Conservation (phyloP, 2,329 filamentous ascomycete species). For the Calonectria honghensis region DNA sequence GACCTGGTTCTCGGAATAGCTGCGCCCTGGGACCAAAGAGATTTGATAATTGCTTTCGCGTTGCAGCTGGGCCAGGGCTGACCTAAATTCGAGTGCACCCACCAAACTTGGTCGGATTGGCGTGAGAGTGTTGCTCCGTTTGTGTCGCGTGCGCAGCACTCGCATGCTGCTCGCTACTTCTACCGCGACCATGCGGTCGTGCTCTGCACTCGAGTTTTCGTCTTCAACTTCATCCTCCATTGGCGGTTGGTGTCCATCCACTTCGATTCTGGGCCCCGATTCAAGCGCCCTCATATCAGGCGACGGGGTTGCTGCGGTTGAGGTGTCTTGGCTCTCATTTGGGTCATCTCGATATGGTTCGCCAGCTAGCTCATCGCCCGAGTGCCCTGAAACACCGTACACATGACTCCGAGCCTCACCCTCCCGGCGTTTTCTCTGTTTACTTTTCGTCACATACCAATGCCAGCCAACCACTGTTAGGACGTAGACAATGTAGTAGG, state of each 20-base stretch:
- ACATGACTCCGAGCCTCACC: constrained; percentile 85
- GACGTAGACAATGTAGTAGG: constrained; percentile 93
- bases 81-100: constrained; percentile 94
- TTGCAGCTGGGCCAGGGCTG: constrained; percentile 90
- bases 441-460: constrained; percentile 83
- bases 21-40: constrained; percentile 80
- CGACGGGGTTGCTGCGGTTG: constrained; percentile 43
- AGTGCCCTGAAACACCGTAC: constrained; percentile 71
- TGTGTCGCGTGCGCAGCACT: constrained; percentile 80
- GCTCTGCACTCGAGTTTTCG: constrained; percentile 71
- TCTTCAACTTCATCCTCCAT: constrained; percentile 61
- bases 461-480: constrained; percentile 92
- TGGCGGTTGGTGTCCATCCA: constrained; percentile 61
- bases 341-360: constrained; percentile 80
- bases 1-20: constrained; percentile 64
- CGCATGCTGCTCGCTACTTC: constrained; percentile 97
- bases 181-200: constrained; percentile 81
- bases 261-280: constrained; percentile 68
- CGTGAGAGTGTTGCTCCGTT: constrained; percentile 83
- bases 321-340: constrained; percentile 54
- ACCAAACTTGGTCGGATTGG: constrained; percentile 95
- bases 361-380: constrained; percentile 71
- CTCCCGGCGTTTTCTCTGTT: constrained; percentile 77
- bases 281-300: constrained; percentile 67
- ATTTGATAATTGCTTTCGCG: constrained; percentile 86